These are phyloP conservation scores for Euphorbia neoarborescens DNA, from an alignment of 441 rosid genomes.

Conservation along the genomic window DNA sequence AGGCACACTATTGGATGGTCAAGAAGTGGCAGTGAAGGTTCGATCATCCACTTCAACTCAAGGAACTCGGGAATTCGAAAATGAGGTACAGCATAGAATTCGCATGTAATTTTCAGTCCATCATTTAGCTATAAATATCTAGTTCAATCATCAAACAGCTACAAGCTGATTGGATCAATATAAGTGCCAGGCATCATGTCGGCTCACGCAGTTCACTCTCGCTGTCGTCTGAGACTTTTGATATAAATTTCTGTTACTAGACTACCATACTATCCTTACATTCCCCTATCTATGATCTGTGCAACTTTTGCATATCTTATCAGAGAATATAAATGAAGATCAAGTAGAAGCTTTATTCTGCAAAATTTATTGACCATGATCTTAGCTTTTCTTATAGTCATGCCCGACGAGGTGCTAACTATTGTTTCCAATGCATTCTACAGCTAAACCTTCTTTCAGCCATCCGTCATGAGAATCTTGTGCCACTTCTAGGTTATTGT, in stretches of 20 bases:
- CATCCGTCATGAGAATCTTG: slow-evolving; percentile 55
- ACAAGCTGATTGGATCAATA: neutral
- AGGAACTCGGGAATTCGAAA: slow-evolving; percentile 67
- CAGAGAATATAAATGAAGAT: neutral
- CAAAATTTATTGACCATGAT: neutral
- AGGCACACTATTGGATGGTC: slow-evolving; percentile 55
- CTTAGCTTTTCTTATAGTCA: neutral
- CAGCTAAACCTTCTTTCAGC: slow-evolving; percentile 67
- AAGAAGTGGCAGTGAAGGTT: slow-evolving; percentile 76
- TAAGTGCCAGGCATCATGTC: neutral
- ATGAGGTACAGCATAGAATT: slow-evolving; percentile 40
- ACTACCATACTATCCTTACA: neutral
- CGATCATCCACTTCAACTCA: slow-evolving; percentile 68
- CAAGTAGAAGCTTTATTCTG: neutral
- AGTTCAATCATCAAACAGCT: neutral
- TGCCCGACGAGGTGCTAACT: slow-evolving; percentile 16
- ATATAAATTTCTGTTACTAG: neutral
- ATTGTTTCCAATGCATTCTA: slow-evolving; percentile 16
- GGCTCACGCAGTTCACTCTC: neutral
- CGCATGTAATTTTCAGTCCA: neutral
- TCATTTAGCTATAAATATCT: neutral
- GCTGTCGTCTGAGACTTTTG: neutral
- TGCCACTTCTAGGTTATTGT: slow-evolving; percentile 68
- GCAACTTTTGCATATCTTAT: neutral
- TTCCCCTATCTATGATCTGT: neutral